Conservation (phyloP, 169 alveolate genomes). For the Eimeria nieschulzi region DNA sequence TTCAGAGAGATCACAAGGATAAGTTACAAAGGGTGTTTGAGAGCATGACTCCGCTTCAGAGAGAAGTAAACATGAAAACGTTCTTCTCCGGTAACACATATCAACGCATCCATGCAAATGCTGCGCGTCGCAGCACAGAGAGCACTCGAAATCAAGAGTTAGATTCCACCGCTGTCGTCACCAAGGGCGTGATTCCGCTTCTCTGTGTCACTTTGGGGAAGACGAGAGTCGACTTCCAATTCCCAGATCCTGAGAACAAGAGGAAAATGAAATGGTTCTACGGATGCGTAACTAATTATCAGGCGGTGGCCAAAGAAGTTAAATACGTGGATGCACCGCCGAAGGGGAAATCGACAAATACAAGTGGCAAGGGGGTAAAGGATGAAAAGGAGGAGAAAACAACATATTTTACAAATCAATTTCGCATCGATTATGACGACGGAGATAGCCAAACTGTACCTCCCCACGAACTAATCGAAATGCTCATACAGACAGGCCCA, state of each 20-base stretch:
- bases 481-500: constrained; percentile 58
- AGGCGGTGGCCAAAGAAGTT: constrained; percentile 54
- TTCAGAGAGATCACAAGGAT: constrained; percentile 66
- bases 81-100: background rate
- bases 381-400: constrained; percentile 39
- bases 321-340: background rate
- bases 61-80: constrained; percentile 24
- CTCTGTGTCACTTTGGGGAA: constrained; percentile 73
- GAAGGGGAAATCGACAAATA: background rate
- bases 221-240: constrained; percentile 67
- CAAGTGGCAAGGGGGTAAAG: background rate
- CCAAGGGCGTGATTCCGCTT: constrained; percentile 71
- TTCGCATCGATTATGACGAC: constrained; percentile 68
- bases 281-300: constrained; percentile 57
- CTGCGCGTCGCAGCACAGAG: constrained; percentile 54
- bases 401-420: constrained; percentile 65
- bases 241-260: constrained; percentile 29
- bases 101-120: constrained; percentile 18
- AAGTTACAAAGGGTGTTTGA: constrained; percentile 42
- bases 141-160: constrained; percentile 1
- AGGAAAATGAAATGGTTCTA: constrained; percentile 51
- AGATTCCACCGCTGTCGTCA: constrained; percentile 26
- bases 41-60: constrained; percentile 48
- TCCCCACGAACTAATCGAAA: constrained; percentile 57
- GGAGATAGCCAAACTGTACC: constrained; percentile 67